phyloP scores from a whole-genome alignment of 1,139 yeast species.

The Kodamaea anthophila region DNA sequence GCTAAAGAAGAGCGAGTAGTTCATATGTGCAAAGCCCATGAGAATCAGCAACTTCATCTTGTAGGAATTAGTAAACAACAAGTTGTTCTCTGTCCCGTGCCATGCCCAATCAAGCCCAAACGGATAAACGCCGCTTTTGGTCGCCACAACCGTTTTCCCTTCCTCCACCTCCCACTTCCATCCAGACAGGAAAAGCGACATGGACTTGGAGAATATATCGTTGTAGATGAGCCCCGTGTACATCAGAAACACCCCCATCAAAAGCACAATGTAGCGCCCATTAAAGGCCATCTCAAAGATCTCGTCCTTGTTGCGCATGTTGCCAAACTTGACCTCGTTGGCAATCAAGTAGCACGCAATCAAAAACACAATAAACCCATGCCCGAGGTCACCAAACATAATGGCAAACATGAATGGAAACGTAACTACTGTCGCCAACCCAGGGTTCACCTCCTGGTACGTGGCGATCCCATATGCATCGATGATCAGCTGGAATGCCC shows the following conservation, averaged over 20 bases:
- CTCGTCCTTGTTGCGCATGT: constrained; percentile 74
- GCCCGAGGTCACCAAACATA: constrained; percentile 99
- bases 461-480: constrained; percentile 95
- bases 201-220: constrained; percentile 84
- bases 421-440: constrained; percentile 87
- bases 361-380: constrained; percentile 73
- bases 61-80: constrained; percentile 86
- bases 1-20: constrained; percentile 81
- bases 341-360: constrained; percentile 67
- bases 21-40: constrained; percentile 95
- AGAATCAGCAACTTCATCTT: constrained; percentile 93
- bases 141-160: constrained; percentile 50
- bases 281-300: constrained; percentile 93
- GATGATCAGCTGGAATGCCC: constrained; percentile 85
- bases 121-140: constrained; percentile 59
- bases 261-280: constrained; percentile 81
- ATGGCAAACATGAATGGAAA: constrained; percentile 99
- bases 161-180: constrained; percentile 81
- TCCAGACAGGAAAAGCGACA: constrained; percentile 80
- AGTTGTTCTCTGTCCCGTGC: constrained; percentile 94
- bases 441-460: constrained; percentile 94
- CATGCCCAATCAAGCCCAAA: constrained; percentile 91
- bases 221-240: constrained; percentile 92
- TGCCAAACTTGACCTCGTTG: constrained; percentile 60
- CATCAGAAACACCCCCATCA: constrained; percentile 92